Base-by-base conservation (phyloP, 2,329 filamentous ascomycete genomes). In the Helicocarpus griseus region DNA sequence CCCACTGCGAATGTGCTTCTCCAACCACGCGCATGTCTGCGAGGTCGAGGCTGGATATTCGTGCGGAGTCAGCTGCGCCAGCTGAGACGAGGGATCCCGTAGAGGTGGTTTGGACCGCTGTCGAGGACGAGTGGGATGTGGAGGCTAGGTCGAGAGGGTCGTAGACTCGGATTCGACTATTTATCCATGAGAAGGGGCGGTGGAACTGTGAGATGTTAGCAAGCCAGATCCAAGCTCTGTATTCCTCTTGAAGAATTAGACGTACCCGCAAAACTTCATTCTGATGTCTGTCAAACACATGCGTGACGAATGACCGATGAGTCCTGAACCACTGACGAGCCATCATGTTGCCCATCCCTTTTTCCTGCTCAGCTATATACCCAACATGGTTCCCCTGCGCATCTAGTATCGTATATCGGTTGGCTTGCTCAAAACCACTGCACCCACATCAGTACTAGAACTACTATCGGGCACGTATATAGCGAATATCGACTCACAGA, bases 331-430 rank as follows among this genome's bases (percentile, higher is more conserved):
- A 76, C 61, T 84, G 81, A 50, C 81, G 71, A 14, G 74, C 73
- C 63, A 84, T 69, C 28, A 75, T 73, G 51, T 70, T 76, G 1
- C 73, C 78, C 51, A 84, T 66, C 1, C 80, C 79, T 53, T 77
- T 77, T 44, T 83, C 81, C 59, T 77, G 75, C 64, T 85, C 81
- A 29, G 79, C 81, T 61, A 85, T 77, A 57, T 81, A 84, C 11
- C 81, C 81, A 40, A 84, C 73, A 56, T 82, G 81, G 53, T 79
- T 77, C 5, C 81, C 81, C 49, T 77, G 72, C 1, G 79, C 79
- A 65, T 83, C 78, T 73, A 83, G 77, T 46, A 85, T 82, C 13
- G 82, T 74, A 61, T 85, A 85, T 62, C 75, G 75, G 60, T 84
- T 84, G 11, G 81, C 80, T 63, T 85, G 81, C 64, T 85, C 81